phyloP scores from a whole-genome alignment of 805 yeast species.

The Spathaspora sp. region DNA sequence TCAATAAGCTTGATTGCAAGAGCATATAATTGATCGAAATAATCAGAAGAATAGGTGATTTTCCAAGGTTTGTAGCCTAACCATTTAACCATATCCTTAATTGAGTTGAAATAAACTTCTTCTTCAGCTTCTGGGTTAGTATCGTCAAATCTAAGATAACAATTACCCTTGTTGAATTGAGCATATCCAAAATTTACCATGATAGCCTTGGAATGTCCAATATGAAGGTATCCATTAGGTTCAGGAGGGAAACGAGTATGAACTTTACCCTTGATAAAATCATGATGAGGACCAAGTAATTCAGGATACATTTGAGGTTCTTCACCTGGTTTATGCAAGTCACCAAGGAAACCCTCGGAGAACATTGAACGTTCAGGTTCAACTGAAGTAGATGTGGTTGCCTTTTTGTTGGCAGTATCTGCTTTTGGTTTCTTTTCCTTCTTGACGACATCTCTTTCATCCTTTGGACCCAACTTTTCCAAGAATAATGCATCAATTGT shows the following conservation, averaged over 20 bases:
- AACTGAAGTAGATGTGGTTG: constrained; percentile 4
- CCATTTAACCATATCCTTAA: constrained; percentile 85
- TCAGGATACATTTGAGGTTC: constrained; percentile 90
- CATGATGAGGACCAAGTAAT: constrained; percentile 74
- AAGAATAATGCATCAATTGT: constrained; percentile 75
- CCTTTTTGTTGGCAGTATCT: constrained; percentile 11
- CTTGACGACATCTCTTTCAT: constrained; percentile 83
- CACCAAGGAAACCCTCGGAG: constrained; percentile 92
- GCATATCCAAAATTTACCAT: constrained; percentile 99
- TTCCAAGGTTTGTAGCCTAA: constrained; percentile 93
- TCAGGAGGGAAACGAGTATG: constrained; percentile 98
- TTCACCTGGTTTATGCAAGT: constrained; percentile 91
- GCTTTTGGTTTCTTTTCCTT: constrained; percentile 66
- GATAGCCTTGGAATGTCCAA: constrained; percentile 97
- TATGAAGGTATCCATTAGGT: constrained; percentile 95
- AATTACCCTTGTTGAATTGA: constrained; percentile 75
- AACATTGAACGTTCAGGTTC: constrained; percentile 68
- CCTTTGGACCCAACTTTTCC: constrained; percentile 84
- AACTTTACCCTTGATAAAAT: constrained; percentile 76
- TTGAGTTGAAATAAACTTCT: constrained; percentile 81
- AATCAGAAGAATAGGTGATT: constrained; percentile 92
- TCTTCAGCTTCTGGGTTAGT: constrained; percentile 99
- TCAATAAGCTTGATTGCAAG: constrained; percentile 80
- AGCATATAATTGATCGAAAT: constrained; percentile 83
- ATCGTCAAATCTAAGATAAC: constrained; percentile 93